These are phyloP conservation scores for Cardiospermum halicacabum DNA, from an alignment of 345 rosid genomes.

Conservation along the genomic window DNA sequence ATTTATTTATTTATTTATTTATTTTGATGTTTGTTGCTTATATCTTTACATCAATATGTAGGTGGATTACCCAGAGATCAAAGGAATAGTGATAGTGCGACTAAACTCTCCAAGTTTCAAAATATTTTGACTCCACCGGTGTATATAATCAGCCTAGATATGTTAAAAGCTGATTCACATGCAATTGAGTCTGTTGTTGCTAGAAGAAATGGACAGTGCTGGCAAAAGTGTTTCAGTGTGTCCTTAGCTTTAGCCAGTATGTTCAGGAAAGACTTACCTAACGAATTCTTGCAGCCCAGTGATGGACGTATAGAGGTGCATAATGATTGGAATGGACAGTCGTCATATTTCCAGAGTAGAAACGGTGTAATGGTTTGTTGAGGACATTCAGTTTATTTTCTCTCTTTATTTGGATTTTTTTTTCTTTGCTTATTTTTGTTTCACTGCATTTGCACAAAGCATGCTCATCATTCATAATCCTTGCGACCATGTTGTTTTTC, in stretches of 20 bases:
- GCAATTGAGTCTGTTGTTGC: slow-evolving; percentile 45
- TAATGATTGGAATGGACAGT: slow-evolving; percentile 49
- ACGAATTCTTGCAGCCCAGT: slow-evolving; percentile 32
- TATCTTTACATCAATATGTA: slow-evolving; percentile 19
- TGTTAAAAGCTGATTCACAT: slow-evolving; percentile 50
- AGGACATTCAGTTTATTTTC: slow-evolving; percentile 12
- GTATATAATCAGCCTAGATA: slow-evolving; percentile 72
- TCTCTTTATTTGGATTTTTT: neutral
- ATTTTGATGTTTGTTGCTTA: slow-evolving; percentile 15
- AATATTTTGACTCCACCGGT: slow-evolving; percentile 46
- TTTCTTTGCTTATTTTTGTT: neutral
- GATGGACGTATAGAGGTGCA: slow-evolving; percentile 72
- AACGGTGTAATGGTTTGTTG: slow-evolving; percentile 68
- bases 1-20: slow-evolving; percentile 9
- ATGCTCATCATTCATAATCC: neutral
- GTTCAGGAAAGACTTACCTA: slow-evolving; percentile 41
- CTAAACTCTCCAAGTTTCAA: slow-evolving; percentile 27
- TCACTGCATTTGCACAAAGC: neutral
- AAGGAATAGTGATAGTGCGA: slow-evolving; percentile 23
- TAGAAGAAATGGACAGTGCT: slow-evolving; percentile 45
- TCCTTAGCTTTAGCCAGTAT: slow-evolving; percentile 58
- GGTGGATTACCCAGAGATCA: slow-evolving; percentile 26
- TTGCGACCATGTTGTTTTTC: neutral
- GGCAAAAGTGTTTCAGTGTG: slow-evolving; percentile 70
- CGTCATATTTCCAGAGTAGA: slow-evolving; percentile 63